phyloP scores from a whole-genome alignment of 768 basidiomycete genomes.

The Tylopilus cervinicoccineus region DNA sequence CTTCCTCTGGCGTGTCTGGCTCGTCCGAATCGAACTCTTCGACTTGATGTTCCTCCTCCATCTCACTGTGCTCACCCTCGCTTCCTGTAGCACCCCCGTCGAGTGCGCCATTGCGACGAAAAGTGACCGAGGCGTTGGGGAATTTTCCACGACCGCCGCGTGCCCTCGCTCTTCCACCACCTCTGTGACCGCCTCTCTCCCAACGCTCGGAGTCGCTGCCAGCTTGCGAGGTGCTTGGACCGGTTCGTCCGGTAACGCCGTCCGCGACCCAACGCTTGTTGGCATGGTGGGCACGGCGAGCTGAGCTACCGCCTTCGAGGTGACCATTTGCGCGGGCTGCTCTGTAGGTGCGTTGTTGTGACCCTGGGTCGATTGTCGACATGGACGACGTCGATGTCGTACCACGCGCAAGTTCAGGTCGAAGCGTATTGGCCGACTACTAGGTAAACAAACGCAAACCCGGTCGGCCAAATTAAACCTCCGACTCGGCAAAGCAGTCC shows the following conservation, averaged over 20 bases:
- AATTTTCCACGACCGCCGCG: slow-evolving; percentile 36
- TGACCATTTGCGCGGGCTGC: slow-evolving; percentile 19
- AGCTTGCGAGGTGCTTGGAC: slow-evolving; percentile 34
- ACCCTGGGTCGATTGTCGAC: slow-evolving; percentile 26
- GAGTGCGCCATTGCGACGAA: slow-evolving; percentile 25
- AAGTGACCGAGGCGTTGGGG: slow-evolving; percentile 38
- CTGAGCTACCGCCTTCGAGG: slow-evolving; percentile 14
- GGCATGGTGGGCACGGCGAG: slow-evolving; percentile 35
- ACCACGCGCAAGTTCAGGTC: neutral
- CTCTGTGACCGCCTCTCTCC: slow-evolving; percentile 60
- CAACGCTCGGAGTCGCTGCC: slow-evolving; percentile 49
- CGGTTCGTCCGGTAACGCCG: slow-evolving; percentile 31
- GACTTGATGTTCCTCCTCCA: slow-evolving; percentile 30
- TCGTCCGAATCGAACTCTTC: slow-evolving; percentile 43
- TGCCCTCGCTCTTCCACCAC: slow-evolving; percentile 46
- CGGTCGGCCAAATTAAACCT: too few relatives aligned
- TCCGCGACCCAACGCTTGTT: slow-evolving; percentile 64
- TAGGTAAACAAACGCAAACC: neutral
- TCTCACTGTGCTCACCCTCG: slow-evolving; percentile 33
- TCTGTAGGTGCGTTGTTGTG: slow-evolving; percentile 22
- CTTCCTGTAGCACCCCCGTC: slow-evolving; percentile 32
- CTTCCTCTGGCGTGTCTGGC: slow-evolving; percentile 57
- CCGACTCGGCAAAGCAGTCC: neutral
- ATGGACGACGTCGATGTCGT: slow-evolving; percentile 8
- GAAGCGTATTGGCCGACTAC: neutral